A percentile compares a stretch with the other conserved stretches of the same genome.
phyloP scores from a whole-genome alignment of 1,284 basidiomycete species.

The Heterobasidion annosum region DNA sequence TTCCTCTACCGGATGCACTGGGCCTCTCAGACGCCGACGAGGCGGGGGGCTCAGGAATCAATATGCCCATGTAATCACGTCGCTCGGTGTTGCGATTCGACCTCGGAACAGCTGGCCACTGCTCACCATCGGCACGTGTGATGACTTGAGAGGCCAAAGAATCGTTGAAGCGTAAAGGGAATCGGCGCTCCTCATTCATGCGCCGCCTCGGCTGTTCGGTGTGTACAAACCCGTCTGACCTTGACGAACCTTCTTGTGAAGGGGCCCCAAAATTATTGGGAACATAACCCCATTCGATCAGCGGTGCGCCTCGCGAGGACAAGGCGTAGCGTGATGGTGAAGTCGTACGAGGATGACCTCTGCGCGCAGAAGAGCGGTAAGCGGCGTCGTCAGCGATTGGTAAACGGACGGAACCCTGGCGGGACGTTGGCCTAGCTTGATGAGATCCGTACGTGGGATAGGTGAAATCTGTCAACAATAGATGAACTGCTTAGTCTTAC shows the following conservation, averaged over 20 bases:
- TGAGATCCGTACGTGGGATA: no score
- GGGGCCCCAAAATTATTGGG: neutral
- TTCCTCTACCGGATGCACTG: neutral
- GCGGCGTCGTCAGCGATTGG: no score
- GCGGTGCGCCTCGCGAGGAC: no score
- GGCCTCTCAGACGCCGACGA: neutral
- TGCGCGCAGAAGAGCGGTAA: no score
- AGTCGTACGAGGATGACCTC: no score
- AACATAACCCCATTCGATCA: no score
- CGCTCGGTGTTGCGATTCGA: neutral
- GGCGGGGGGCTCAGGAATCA: neutral
- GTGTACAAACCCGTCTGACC: neutral
- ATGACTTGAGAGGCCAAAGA: neutral
- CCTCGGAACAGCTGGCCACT: neutral
- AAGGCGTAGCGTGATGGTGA: no score
- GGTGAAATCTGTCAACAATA: no score
- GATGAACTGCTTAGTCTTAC: no score
- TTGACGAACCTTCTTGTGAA: neutral
- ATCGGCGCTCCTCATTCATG: neutral
- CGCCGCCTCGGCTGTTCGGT: neutral
- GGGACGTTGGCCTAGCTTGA: no score
- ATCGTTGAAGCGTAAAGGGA: neutral
- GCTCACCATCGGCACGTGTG: neutral
- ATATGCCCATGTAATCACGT: neutral
- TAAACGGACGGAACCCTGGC: no score